Evolutionary conservation across 139 green algal genomes (phyloP).

Genomic region (Spirogloea muscicola): DNA sequence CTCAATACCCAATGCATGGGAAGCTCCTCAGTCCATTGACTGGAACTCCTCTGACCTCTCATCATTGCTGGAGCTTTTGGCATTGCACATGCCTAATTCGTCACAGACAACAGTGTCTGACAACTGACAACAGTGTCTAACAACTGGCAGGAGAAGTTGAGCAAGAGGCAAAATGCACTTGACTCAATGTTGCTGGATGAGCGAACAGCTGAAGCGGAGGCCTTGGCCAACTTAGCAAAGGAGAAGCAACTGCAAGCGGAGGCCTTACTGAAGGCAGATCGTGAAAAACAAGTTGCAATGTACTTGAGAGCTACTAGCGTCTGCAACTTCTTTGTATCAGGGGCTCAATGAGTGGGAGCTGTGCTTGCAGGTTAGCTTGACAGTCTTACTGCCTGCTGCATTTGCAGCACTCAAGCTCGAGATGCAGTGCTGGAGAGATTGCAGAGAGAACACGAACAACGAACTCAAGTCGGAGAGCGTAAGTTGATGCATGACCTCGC

Average conservation of each 20-base stretch:
- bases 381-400: no score
- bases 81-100: no score
- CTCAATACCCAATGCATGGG: no score
- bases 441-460: slow-evolving; percentile 5
- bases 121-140: neutral
- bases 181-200: neutral
- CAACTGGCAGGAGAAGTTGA: neutral
- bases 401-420: slow-evolving; percentile 1
- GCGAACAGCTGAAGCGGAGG: neutral
- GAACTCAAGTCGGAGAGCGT: slow-evolving; percentile 15
- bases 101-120: no score
- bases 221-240: neutral
- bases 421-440: neutral
- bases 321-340: slow-evolving; percentile 1
- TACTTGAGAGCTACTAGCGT: neutral
- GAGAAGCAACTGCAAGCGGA: neutral
- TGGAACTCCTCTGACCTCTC: no score
- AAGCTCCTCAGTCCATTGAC: no score
- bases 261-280: neutral
- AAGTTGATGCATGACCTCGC: slow-evolving; percentile 19
- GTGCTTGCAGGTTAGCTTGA: no score
- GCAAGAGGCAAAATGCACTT: neutral
- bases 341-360: no score
- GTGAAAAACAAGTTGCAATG: slow-evolving; percentile 11
- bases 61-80: no score